Conservation (phyloP, 371 early-diverging fungal species). For the Lichtheimia ornata region DNA sequence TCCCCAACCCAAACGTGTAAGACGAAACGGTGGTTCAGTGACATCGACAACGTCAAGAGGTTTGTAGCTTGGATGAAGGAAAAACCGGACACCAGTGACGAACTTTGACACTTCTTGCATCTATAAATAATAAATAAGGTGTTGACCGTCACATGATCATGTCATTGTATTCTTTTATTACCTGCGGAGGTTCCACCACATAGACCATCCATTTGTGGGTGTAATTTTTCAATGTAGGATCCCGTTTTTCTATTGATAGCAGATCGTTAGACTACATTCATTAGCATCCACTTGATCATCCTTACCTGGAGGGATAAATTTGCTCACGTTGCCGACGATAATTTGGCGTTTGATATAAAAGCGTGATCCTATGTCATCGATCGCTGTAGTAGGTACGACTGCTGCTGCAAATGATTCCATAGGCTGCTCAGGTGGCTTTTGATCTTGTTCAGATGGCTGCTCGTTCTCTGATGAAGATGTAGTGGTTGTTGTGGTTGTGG, state of each 20-base stretch:
- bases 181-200: slow-evolving; percentile 63
- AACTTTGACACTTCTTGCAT: slow-evolving; percentile 62
- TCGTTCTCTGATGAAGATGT: background rate
- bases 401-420: slow-evolving; percentile 38
- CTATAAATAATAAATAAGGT: slow-evolving; percentile 7
- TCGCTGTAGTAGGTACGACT: slow-evolving; percentile 7
- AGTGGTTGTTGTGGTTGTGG: background rate
- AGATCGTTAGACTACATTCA: background rate
- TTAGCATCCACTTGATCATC: background rate
- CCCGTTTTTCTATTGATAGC: slow-evolving; percentile 55
- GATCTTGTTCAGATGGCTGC: background rate
- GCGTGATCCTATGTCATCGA: slow-evolving; percentile 67
- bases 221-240: slow-evolving; percentile 59
- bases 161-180: slow-evolving; percentile 13
- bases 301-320: slow-evolving; percentile 64
- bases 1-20: slow-evolving; percentile 92
- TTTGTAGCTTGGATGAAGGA: slow-evolving; percentile 87
- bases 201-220: slow-evolving; percentile 93
- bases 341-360: slow-evolving; percentile 84
- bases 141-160: background rate
- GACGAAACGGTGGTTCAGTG: slow-evolving; percentile 74
- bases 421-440: slow-evolving; percentile 1
- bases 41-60: slow-evolving; percentile 89
- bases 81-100: slow-evolving; percentile 80
- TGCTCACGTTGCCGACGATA: slow-evolving; percentile 86